These are phyloP conservation scores for Cyclotella baltica DNA, from an alignment of 108 stramenopile species.

Conservation along the genomic window DNA sequence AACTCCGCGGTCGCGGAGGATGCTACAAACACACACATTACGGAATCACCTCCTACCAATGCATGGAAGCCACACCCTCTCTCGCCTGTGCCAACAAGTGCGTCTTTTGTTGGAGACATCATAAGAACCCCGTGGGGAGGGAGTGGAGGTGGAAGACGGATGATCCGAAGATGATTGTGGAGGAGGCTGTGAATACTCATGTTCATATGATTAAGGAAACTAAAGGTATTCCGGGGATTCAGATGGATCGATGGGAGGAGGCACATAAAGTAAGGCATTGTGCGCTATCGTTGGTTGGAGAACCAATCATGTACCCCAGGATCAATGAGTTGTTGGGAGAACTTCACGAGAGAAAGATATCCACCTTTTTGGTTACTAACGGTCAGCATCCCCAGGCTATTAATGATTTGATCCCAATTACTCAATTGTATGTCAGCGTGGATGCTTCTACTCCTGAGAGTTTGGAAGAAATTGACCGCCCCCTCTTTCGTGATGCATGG, in stretches of 20 bases:
- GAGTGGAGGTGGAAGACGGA: constrained; percentile 98
- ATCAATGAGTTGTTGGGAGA: constrained; percentile 92
- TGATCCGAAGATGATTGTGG: constrained; percentile 91
- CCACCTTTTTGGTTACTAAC: constrained; percentile 96
- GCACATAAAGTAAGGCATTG: constrained; percentile 93
- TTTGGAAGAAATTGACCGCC: constrained; percentile 92
- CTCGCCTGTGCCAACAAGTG: constrained; percentile 98
- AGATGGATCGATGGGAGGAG: constrained; percentile 91
- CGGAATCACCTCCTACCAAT: constrained; percentile 96
- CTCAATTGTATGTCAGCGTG: constrained; percentile 94
- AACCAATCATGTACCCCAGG: constrained; percentile 97
- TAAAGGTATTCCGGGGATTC: constrained; percentile 95
- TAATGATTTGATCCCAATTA: constrained; percentile 86
- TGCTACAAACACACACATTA: constrained; percentile 99
- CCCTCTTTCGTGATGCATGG: constrained; percentile 96
- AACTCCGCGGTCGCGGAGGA: constrained; percentile 93
- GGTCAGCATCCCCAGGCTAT: constrained; percentile 97
- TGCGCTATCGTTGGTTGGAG: constrained; percentile 88
- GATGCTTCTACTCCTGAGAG: constrained; percentile 95
- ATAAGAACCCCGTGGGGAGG: constrained; percentile 97
- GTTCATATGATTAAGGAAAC: constrained; percentile 93
- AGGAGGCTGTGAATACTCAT: constrained; percentile 78
- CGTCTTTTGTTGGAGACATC: constrained; percentile 99
- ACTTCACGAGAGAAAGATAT: constrained; percentile 89
- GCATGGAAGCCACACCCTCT: constrained; percentile 97